phyloP scores from a whole-genome alignment of 495 filamentous ascomycete species.

The Podospora fimiseda region DNA sequence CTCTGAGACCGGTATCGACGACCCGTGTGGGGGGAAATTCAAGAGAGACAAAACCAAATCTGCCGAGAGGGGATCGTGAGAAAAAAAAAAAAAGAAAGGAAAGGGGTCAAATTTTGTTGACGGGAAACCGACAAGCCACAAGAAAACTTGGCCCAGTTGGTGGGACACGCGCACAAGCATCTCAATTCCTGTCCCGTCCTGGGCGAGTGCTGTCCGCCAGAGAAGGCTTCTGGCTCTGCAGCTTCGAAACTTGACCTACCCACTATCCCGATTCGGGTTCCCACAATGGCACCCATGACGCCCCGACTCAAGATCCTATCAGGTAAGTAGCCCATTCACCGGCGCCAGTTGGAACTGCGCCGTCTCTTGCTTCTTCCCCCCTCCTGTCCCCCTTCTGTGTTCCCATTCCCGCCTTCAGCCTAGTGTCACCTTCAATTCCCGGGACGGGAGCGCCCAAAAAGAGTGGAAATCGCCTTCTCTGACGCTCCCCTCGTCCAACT shows the following conservation, averaged over 20 bases:
- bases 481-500: conserved; percentile 30
- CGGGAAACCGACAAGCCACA: conserved; percentile 9
- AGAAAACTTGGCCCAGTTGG: conserved; percentile 4
- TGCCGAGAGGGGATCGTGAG: not conserved
- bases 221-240: conserved; percentile 23
- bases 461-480: conserved; percentile 22
- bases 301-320: conserved; percentile 50
- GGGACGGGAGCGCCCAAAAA: conserved; percentile 19
- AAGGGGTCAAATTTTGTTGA: not conserved
- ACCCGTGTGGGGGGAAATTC: conserved; percentile 5
- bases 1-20: conserved; percentile 5
- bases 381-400: conserved; percentile 9
- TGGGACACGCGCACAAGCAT: conserved; percentile 1
- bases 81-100: conserved; percentile 1
- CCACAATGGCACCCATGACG: conserved; percentile 46
- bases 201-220: conserved; percentile 24
- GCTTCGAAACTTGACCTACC: conserved; percentile 30
- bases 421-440: conserved; percentile 26
- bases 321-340: conserved; percentile 34
- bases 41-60: not conserved
- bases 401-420: conserved; percentile 26
- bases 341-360: conserved; percentile 22
- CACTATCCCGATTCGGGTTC: conserved; percentile 39
- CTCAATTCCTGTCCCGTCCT: conserved; percentile 11
- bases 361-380: conserved; percentile 13